A percentile compares a stretch with the other conserved stretches of the same genome.
These are phyloP conservation scores for Phallus indusiatus DNA, from an alignment of 768 basidiomycete genomes.

Conservation along the genomic window DNA sequence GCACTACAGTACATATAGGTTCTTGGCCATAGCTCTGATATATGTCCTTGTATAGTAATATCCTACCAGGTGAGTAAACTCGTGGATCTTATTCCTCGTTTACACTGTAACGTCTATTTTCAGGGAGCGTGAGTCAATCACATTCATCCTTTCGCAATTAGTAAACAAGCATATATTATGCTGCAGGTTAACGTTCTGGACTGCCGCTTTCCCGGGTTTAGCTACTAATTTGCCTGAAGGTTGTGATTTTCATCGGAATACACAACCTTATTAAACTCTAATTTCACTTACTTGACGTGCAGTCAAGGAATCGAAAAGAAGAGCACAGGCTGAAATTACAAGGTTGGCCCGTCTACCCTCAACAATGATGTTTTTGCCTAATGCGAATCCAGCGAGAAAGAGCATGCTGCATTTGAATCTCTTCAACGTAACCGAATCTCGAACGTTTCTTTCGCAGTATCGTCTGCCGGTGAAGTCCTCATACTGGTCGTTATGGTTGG, in stretches of 20 bases:
- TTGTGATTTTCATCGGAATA: not conserved
- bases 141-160: not conserved
- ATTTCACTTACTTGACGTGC: not conserved
- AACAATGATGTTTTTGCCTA: not conserved
- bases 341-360: slow-evolving; percentile 23
- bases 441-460: slow-evolving; percentile 64
- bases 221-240: slow-evolving; percentile 56
- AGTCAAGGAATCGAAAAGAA: slow-evolving; percentile 41
- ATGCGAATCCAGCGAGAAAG: slow-evolving; percentile 27
- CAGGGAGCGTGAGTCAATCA: slow-evolving; percentile 34
- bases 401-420: slow-evolving; percentile 49
- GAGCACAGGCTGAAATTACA: slow-evolving; percentile 35
- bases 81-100: not conserved
- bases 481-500: slow-evolving; percentile 68
- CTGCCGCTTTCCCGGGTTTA: slow-evolving; percentile 72
- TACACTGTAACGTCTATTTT: not conserved
- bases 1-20: slow-evolving; percentile 18
- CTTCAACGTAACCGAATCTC: slow-evolving; percentile 64
- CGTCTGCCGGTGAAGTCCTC: slow-evolving; percentile 60
- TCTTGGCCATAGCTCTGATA: not conserved
- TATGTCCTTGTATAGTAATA: slow-evolving; percentile 37
- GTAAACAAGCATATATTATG: not conserved
- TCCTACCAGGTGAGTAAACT: slow-evolving; percentile 47
- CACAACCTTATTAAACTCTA: not conserved
- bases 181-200: slow-evolving; percentile 62